Evolutionary conservation across 768 basidiomycete species (phyloP).

Genomic region (Boletus reticuloceps): DNA sequence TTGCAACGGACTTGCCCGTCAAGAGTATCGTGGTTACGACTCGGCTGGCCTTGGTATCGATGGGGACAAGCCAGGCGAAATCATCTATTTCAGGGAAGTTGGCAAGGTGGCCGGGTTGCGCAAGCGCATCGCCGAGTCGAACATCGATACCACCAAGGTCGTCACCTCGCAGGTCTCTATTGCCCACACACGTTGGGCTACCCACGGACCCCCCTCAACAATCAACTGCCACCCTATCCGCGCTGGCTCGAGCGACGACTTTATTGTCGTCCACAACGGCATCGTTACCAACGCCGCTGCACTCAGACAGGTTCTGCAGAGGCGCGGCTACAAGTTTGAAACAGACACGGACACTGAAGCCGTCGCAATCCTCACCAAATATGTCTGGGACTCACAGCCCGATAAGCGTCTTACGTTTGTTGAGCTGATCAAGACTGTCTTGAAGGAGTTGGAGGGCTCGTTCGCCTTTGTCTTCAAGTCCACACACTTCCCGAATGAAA

Average conservation of each 20-base stretch:
- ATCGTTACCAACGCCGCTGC: slow-evolving; percentile 95
- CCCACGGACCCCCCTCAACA: slow-evolving; percentile 87
- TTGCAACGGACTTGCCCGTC: slow-evolving; percentile 84
- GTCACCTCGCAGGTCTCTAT: slow-evolving; percentile 90
- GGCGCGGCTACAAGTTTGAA: slow-evolving; percentile 91
- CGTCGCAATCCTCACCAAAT: slow-evolving; percentile 93
- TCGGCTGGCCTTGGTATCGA: slow-evolving; percentile 90
- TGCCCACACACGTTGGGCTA: slow-evolving; percentile 99
- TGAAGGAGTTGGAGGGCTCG: slow-evolving; percentile 97
- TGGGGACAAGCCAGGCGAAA: slow-evolving; percentile 76
- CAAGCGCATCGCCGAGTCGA: slow-evolving; percentile 77
- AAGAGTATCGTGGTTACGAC: slow-evolving; percentile 99
- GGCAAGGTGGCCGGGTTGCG: slow-evolving; percentile 94
- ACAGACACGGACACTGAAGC: slow-evolving; percentile 98
- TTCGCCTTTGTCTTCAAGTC: slow-evolving; percentile 99
- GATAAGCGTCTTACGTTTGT: slow-evolving; percentile 87
- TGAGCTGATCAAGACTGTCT: slow-evolving; percentile 87
- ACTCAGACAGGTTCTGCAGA: slow-evolving; percentile 89
- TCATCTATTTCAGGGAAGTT: slow-evolving; percentile 93
- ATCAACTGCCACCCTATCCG: slow-evolving; percentile 95
- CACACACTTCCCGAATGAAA: slow-evolving; percentile 89
- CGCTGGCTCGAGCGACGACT: slow-evolving; percentile 77
- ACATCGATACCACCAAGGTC: slow-evolving; percentile 70
- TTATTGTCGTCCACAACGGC: slow-evolving; percentile 96
- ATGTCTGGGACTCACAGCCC: slow-evolving; percentile 91